Conservation (phyloP, 805 yeast species). For the Wickerhamiella slavikovae region DNA sequence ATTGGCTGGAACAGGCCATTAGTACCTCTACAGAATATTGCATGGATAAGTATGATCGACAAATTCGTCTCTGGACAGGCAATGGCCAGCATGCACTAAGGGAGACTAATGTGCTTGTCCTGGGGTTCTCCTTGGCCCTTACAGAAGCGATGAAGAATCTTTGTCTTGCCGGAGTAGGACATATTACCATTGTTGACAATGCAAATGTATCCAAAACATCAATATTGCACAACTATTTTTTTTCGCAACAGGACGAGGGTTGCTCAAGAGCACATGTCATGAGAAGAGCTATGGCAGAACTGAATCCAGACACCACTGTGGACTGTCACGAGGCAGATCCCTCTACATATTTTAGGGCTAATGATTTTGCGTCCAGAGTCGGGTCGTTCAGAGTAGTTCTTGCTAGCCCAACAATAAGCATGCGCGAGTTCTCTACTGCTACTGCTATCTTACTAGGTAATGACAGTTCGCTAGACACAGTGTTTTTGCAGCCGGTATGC, state of each 20-base stretch:
- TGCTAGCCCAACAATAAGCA: too few relatives aligned
- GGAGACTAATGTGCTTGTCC: constrained; percentile 35
- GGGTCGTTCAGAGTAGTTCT: too few relatives aligned
- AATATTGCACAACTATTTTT: constrained; percentile 54
- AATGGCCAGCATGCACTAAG: constrained; percentile 50
- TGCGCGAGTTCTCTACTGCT: too few relatives aligned
- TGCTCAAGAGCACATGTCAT: constrained; percentile 22
- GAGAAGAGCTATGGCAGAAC: constrained; percentile 25
- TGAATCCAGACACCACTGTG: constrained; percentile 40
- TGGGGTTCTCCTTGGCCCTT: constrained; percentile 31
- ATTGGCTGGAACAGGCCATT: too few relatives aligned
- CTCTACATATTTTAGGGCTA: neutral
- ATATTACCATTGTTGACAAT: constrained; percentile 47
- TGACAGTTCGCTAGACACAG: too few relatives aligned
- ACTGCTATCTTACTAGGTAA: too few relatives aligned
- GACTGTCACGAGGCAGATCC: too few relatives aligned
- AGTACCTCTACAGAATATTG: too few relatives aligned
- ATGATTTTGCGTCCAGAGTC: too few relatives aligned
- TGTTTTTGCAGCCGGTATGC: too few relatives aligned
- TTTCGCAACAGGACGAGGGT: constrained; percentile 37
- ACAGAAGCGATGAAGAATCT: constrained; percentile 62
- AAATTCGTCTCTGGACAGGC: constrained; percentile 68
- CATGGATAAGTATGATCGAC: constrained; percentile 70
- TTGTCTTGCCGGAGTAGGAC: constrained; percentile 73
- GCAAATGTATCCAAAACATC: constrained; percentile 36